Conservation (phyloP, 2,329 filamentous ascomycete genomes). For the Aureobasidium mangrovei region DNA sequence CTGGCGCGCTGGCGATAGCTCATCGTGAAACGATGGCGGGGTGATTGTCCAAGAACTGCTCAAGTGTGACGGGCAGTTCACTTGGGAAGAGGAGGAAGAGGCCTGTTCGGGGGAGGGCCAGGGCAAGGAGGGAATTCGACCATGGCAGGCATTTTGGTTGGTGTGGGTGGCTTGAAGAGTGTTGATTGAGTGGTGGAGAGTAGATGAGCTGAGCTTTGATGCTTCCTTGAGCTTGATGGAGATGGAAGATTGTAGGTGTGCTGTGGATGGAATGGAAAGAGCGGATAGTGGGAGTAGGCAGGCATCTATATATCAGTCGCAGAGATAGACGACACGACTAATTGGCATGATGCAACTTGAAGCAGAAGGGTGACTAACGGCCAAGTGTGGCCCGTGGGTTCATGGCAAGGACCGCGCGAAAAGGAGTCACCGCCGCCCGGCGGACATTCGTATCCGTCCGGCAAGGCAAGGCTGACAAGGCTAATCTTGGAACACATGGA, state of each 20-base stretch:
- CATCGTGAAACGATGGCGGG: slow-evolving; percentile 1
- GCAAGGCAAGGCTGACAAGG: slow-evolving; percentile 12
- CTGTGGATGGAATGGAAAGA: slow-evolving; percentile 6
- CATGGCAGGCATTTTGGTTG: slow-evolving; percentile 30
- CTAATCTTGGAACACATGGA: slow-evolving; percentile 12
- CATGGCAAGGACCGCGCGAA: neutral
- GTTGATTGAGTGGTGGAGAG: neutral
- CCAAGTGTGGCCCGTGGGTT: slow-evolving; percentile 4
- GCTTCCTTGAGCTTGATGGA: neutral
- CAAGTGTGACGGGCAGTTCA: neutral
- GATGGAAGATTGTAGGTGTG: neutral
- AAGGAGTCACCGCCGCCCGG: slow-evolving; percentile 4
- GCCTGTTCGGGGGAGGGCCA: slow-evolving; percentile 39
- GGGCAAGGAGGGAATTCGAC: slow-evolving; percentile 40
- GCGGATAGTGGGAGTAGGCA: slow-evolving; percentile 7
- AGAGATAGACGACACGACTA: slow-evolving; percentile 1
- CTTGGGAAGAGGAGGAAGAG: slow-evolving; percentile 37
- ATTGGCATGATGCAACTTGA: slow-evolving; percentile 17
- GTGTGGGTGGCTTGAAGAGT: neutral
- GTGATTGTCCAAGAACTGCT: neutral
- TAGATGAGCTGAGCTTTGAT: neutral
- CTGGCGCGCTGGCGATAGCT: neutral
- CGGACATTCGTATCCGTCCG: slow-evolving; percentile 11
- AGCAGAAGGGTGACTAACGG: slow-evolving; percentile 8
- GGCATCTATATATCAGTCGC: slow-evolving; percentile 9